These are phyloP conservation scores for Scenedesmus sp. DNA, from an alignment of 163 green algal species.

Conservation along the genomic window DNA sequence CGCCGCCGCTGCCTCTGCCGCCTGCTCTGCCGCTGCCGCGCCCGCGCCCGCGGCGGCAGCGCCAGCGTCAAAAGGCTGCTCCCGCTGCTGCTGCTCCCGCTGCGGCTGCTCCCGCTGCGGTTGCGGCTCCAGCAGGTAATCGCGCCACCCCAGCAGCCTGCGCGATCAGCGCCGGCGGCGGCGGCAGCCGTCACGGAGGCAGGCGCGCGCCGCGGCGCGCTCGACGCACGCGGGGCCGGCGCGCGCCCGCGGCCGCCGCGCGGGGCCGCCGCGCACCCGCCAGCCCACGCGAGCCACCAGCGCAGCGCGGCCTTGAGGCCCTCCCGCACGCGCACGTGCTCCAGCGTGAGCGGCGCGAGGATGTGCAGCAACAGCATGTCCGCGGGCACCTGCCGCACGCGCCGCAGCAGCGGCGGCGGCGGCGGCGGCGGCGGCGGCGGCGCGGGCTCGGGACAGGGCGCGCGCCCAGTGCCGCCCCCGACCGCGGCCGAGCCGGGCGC, in stretches of 20 bases:
- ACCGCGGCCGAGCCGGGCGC: too few relatives aligned
- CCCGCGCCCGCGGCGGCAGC: not conserved
- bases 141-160: conserved; percentile 30
- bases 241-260: too few relatives aligned
- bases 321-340: conserved; percentile 57
- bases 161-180: not conserved
- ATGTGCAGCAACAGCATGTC: conserved; percentile 80
- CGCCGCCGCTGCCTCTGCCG: not conserved
- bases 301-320: conserved; percentile 34
- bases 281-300: conserved; percentile 51
- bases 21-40: not conserved
- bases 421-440: too few relatives aligned
- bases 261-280: conserved; percentile 22
- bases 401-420: not conserved
- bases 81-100: not conserved
- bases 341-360: conserved; percentile 67
- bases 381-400: conserved; percentile 50
- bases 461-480: too few relatives aligned
- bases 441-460: too few relatives aligned
- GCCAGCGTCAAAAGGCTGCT: not conserved
- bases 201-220: not conserved
- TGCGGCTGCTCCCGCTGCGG: conserved; percentile 6
- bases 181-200: not conserved
- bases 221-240: too few relatives aligned
- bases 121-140: conserved; percentile 23